A percentile compares a stretch with the other conserved stretches of the same genome.
phyloP scores from a whole-genome alignment of 1,284 basidiomycete genomes.

The Ustilago xerochloae region DNA sequence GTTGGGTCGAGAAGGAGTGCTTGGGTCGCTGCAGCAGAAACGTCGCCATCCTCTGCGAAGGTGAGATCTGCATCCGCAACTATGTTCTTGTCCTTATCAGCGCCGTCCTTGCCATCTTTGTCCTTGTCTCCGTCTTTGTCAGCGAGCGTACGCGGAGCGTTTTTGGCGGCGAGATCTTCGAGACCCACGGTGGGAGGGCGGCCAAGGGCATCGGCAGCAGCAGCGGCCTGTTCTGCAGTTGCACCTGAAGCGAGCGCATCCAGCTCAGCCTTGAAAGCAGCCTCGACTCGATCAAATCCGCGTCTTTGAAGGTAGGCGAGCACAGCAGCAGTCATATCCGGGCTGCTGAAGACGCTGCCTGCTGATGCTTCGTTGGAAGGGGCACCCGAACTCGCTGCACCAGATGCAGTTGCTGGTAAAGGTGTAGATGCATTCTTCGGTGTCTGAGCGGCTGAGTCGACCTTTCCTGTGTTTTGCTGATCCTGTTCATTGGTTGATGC shows the following conservation, averaged over 20 bases:
- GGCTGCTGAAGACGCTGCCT: conserved; percentile 40
- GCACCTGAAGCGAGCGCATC: conserved; percentile 66
- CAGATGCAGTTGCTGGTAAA: conserved; percentile 12
- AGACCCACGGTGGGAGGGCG: conserved; percentile 73
- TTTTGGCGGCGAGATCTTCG: conserved; percentile 70
- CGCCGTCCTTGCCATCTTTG: conserved; percentile 13
- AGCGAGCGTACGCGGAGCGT: conserved; percentile 63
- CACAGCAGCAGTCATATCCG: conserved; percentile 47
- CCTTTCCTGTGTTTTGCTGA: conserved; percentile 3
- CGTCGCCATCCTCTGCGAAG: conserved; percentile 44
- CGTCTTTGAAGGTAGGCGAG: conserved; percentile 78
- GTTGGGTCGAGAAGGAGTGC: conserved; percentile 84
- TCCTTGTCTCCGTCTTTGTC: conserved; percentile 58
- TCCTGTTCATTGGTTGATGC: conserved; percentile 17
- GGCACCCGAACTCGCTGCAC: no score
- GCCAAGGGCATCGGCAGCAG: conserved; percentile 62
- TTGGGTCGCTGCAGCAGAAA: conserved; percentile 74
- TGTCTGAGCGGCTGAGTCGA: conserved; percentile 25
- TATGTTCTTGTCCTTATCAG: conserved; percentile 7
- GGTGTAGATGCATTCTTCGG: conserved; percentile 30
- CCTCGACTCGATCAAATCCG: conserved; percentile 82
- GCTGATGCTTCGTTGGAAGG: conserved; percentile 23
- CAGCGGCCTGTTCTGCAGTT: conserved; percentile 43
- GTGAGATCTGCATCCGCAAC: conserved; percentile 28
- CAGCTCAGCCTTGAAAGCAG: conserved; percentile 78